Base-by-base conservation (phyloP, 2,329 filamentous ascomycete genomes). In the Talaromyces sp. region DNA sequence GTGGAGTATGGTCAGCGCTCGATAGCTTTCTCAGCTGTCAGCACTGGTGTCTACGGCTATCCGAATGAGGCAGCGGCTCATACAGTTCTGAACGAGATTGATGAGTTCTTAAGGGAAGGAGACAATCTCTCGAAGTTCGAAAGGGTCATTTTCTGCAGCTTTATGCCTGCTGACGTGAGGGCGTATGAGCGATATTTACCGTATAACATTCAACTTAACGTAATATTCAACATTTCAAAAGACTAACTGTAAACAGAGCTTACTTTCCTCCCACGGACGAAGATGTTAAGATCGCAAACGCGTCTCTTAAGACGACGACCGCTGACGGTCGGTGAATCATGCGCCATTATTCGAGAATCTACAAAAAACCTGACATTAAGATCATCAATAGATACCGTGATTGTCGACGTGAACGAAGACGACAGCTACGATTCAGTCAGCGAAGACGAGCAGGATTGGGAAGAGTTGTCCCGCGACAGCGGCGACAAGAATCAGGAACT, bases 11-110 rank as follows among this genome's bases (percentile, higher is more conserved):
- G 82, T 1, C 85, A 91, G 71, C 86, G 83, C 73, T 91, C 86
- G 54, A 84, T 98, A 63, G 95, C 92, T 0, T 97, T 99, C 71
- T 87, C 89, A 47, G 89, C 87, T 22, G 84, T 98, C 66, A 96
- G 93, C 73, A 97, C 94, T 0, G 95, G 94, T 0, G 77, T 97
- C 1, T 98, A 97, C 74, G 92, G 92, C 0, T 98, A 96, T 74
- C 94, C 94, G 0, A 90, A 87, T 70, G 68, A 74, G 0, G 84
- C 88, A 47, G 95, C 94, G 0, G 92, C 92, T 0, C 76, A 82
- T n/a, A 84, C 89, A 10, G 95, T 92, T 1, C 83, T 90, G 61
- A 80, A 84, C 37, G 86, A 86, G 43, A 85, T 87, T 52, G 81
- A 83, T 62, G 77, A 76, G 49, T 89, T 87, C 73, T 70, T 89